Conservation (phyloP, 805 yeast genomes). For the Kodamaea nitidulidarum region DNA sequence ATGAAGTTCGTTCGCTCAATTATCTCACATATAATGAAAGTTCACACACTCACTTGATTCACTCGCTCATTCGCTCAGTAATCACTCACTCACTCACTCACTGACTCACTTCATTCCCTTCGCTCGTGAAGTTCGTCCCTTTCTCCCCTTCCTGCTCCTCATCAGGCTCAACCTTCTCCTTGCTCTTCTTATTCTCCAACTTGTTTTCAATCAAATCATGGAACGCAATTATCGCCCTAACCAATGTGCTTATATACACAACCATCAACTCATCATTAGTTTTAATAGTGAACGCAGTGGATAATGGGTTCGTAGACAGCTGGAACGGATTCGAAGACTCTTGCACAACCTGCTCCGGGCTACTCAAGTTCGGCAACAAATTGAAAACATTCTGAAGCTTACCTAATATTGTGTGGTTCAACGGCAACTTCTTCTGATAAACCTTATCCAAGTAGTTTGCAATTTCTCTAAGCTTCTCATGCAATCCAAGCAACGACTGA, state of each 20-base stretch:
- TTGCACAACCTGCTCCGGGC: slow-evolving; percentile 14
- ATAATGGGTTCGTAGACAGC: slow-evolving; percentile 43
- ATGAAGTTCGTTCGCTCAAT: no score
- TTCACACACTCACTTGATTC: no score
- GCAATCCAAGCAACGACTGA: slow-evolving; percentile 82
- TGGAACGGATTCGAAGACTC: slow-evolving; percentile 21
- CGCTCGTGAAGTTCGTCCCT: no score
- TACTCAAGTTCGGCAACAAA: slow-evolving; percentile 72
- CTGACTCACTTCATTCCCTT: no score
- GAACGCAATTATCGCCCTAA: slow-evolving; percentile 92
- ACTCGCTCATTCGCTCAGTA: no score
- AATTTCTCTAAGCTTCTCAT: slow-evolving; percentile 72
- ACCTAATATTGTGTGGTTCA: slow-evolving; percentile 86
- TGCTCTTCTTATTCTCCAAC: slow-evolving; percentile 59
- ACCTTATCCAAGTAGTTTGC: slow-evolving; percentile 75
- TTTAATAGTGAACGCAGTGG: slow-evolving; percentile 82
- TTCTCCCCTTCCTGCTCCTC: slow-evolving; percentile 5
- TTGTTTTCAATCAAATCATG: slow-evolving; percentile 96
- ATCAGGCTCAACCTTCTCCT: slow-evolving; percentile 19
- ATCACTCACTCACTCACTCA: no score
- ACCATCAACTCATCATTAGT: slow-evolving; percentile 96
- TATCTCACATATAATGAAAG: no score
- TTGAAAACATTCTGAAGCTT: slow-evolving; percentile 94
- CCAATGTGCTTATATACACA: slow-evolving; percentile 82
- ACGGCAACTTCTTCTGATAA: slow-evolving; percentile 65